Percentiles rank a stretch among this genome's conserved stretches.
Evolutionary conservation across 2,329 filamentous ascomycete genomes (phyloP).

Genomic region (Diaporthe vaccinii): DNA sequence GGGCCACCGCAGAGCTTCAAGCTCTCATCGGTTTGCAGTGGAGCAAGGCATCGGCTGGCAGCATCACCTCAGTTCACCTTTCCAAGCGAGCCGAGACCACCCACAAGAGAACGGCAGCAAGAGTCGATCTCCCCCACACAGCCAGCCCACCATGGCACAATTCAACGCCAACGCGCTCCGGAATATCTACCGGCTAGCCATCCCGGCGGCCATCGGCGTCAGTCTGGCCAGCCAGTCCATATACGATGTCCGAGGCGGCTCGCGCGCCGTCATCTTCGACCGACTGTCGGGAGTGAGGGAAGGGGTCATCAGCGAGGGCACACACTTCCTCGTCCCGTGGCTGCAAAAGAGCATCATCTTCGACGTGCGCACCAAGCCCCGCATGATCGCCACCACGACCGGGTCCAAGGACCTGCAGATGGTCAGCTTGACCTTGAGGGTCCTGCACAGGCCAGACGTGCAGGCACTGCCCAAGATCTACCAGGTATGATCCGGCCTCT

Average conservation of each 20-base stretch:
- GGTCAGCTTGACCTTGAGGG: conserved; percentile 97
- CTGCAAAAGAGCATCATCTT: conserved; percentile 94
- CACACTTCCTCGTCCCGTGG: conserved; percentile 97
- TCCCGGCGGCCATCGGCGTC: conserved; percentile 79
- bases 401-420: conserved; percentile 99
- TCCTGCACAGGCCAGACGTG: conserved; percentile 94
- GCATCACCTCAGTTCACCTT: conserved; percentile 20
- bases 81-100: conserved; percentile 16
- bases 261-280: conserved; percentile 98
- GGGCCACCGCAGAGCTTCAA: conserved; percentile 34
- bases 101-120: conserved; percentile 20
- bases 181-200: conserved; percentile 73
- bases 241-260: conserved; percentile 97
- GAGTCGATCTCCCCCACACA: not conserved
- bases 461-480: conserved; percentile 96
- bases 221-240: conserved; percentile 82
- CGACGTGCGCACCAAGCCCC: conserved; percentile 96
- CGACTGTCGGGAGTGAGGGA: conserved; percentile 93
- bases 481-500: conserved; percentile 74
- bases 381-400: conserved; percentile 97
- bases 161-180: conserved; percentile 40
- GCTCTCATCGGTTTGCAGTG: conserved; percentile 31
- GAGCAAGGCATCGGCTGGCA: conserved; percentile 7
- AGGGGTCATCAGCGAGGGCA: conserved; percentile 92
- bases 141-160: conserved; percentile 63